phyloP scores from a whole-genome alignment of 2,329 filamentous ascomycete genomes.

The Calonectria multiphialidica region DNA sequence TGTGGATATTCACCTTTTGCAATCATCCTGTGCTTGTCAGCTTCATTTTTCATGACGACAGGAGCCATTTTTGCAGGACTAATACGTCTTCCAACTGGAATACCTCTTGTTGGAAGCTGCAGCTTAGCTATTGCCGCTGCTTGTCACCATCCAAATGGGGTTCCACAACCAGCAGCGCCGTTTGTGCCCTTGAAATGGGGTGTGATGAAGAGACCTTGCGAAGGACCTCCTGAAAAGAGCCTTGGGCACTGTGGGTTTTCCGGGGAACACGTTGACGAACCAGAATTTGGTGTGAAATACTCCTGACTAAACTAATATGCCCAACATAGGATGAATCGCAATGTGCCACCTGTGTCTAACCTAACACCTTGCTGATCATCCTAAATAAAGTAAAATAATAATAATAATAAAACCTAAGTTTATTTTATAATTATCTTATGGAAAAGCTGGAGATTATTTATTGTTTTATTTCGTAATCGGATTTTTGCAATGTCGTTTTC shows the following conservation, averaged over 20 bases:
- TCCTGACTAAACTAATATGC: not conserved
- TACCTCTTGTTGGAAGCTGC: slow-evolving; percentile 18
- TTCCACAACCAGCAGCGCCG: slow-evolving; percentile 5
- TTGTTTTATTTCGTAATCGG: no score
- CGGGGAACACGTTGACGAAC: slow-evolving; percentile 3
- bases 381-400: no score
- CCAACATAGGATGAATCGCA: no score
- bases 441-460: no score
- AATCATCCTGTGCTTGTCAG: not conserved
- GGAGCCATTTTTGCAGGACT: not conserved
- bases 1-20: slow-evolving; percentile 25
- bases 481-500: no score
- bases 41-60: not conserved
- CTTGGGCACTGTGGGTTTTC: slow-evolving; percentile 6
- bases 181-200: slow-evolving; percentile 15
- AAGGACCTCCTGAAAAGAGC: not conserved
- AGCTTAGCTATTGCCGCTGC: slow-evolving; percentile 27
- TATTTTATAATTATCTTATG: no score
- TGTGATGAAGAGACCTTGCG: not conserved
- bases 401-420: no score
- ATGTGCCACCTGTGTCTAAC: no score
- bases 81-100: not conserved
- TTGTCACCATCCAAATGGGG: slow-evolving; percentile 12
- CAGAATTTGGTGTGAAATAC: not conserved
- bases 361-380: no score